Percentiles rank a stretch among this genome's conserved stretches.
These are phyloP conservation scores for Forsythia viridissima DNA, from an alignment of 257 asterid genomes.

Conservation along the genomic window DNA sequence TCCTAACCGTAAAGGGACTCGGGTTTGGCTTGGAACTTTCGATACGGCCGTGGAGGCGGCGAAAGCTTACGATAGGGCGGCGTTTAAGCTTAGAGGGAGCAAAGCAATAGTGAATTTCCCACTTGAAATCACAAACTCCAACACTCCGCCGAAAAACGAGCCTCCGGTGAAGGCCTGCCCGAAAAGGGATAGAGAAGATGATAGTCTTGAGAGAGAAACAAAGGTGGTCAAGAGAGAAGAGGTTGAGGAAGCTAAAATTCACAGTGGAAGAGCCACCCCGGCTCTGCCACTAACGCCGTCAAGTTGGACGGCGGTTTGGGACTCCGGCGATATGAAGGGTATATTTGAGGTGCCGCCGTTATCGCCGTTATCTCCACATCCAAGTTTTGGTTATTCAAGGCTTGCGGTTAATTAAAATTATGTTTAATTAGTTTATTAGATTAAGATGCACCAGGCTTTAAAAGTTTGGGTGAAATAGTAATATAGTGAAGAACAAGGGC, in stretches of 20 bases:
- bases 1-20: constrained; percentile 63
- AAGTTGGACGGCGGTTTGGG: constrained; percentile 85
- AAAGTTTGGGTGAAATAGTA: constrained; percentile 42
- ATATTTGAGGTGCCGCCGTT: constrained; percentile 82
- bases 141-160: constrained; percentile 18
- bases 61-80: constrained; percentile 72
- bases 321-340: constrained; percentile 64
- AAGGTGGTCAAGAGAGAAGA: constrained; percentile 18
- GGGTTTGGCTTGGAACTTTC: constrained; percentile 79
- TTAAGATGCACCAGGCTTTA: constrained; percentile 44
- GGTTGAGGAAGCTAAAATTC: constrained; percentile 18
- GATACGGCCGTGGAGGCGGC: constrained; percentile 76
- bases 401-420: constrained; percentile 28
- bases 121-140: constrained; percentile 55
- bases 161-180: constrained; percentile 3
- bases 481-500: neutral
- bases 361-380: constrained; percentile 67
- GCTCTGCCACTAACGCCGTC: constrained; percentile 81
- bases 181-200: constrained; percentile 51
- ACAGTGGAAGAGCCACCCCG: constrained; percentile 28
- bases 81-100: constrained; percentile 68
- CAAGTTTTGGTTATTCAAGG: constrained; percentile 37
- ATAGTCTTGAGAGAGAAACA: constrained; percentile 38
- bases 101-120: constrained; percentile 78
- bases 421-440: neutral